phyloP scores from a whole-genome alignment of 2,329 filamentous ascomycete genomes.

The Hypoxylon sp. region DNA sequence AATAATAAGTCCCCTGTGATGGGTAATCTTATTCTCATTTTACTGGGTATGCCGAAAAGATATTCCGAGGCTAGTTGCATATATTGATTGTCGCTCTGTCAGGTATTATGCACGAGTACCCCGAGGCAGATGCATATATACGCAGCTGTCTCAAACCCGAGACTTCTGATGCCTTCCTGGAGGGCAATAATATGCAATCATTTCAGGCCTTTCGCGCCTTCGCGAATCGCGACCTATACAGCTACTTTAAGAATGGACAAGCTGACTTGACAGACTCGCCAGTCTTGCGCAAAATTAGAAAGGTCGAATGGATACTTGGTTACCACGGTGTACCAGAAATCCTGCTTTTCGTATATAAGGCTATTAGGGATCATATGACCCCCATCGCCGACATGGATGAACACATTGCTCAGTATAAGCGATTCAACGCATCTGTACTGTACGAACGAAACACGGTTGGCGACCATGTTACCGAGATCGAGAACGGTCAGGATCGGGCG shows the following conservation, averaged over 20 bases:
- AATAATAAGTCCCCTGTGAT: conserved; percentile 53
- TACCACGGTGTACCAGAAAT: conserved; percentile 61
- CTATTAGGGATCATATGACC: conserved; percentile 63
- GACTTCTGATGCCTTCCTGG: conserved; percentile 53
- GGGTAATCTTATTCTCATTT: conserved; percentile 54
- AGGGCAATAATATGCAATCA: conserved; percentile 38
- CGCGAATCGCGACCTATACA: conserved; percentile 50
- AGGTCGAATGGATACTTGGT: conserved; percentile 51
- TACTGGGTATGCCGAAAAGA: conserved; percentile 48
- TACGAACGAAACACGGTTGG: conserved; percentile 59
- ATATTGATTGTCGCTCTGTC: neutral
- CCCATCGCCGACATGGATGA: conserved; percentile 61
- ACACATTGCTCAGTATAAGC: conserved; percentile 61
- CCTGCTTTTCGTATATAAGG: conserved; percentile 67
- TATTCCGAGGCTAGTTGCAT: neutral
- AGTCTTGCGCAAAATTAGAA: conserved; percentile 49
- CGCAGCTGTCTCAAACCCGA: conserved; percentile 47
- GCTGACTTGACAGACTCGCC: conserved; percentile 45
- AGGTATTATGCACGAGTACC: conserved; percentile 51
- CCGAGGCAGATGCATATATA: conserved; percentile 49
- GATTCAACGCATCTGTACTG: conserved; percentile 2
- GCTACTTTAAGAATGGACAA: conserved; percentile 13
- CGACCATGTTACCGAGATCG: conserved; percentile 56
- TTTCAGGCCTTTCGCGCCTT: conserved; percentile 46
- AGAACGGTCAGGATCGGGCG: conserved; percentile 36